Evolutionary conservation across 768 basidiomycete genomes (phyloP).

Genomic region (Krasilnikovozyma curviuscula): DNA sequence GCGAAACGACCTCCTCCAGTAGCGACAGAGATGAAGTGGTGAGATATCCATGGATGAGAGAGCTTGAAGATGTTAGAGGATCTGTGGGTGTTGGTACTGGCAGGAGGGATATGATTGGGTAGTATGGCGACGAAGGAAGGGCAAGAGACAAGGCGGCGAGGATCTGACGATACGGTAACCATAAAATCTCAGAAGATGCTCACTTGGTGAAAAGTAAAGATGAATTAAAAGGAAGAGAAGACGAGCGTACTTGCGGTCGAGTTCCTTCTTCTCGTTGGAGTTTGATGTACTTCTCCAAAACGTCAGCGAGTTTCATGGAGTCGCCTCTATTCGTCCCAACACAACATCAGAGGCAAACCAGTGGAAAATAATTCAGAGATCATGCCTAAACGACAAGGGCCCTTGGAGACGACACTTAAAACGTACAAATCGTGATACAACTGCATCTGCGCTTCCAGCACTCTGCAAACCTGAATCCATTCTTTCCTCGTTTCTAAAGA

Average conservation of each 20-base stretch:
- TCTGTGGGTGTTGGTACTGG: slow-evolving; percentile 54
- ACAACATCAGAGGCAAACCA: too few relatives aligned
- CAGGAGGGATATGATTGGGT: slow-evolving; percentile 41
- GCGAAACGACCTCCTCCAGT: slow-evolving; percentile 48
- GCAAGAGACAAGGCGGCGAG: slow-evolving; percentile 45
- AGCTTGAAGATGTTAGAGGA: slow-evolving; percentile 40
- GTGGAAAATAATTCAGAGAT: neutral
- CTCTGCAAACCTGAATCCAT: slow-evolving; percentile 14
- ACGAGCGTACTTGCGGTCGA: slow-evolving; percentile 35
- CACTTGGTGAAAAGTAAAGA: neutral
- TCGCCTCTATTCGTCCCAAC: slow-evolving; percentile 63
- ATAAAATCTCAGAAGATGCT: neutral
- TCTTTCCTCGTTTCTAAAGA: slow-evolving; percentile 20
- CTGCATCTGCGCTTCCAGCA: slow-evolving; percentile 38
- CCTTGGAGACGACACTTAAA: neutral
- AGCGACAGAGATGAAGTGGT: too few relatives aligned
- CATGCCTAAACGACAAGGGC: neutral
- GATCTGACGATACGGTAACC: slow-evolving; percentile 32
- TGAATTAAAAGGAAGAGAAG: neutral
- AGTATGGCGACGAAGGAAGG: slow-evolving; percentile 53
- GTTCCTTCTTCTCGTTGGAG: slow-evolving; percentile 43
- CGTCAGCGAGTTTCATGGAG: slow-evolving; percentile 56
- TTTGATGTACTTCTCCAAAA: slow-evolving; percentile 54
- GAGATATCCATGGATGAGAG: slow-evolving; percentile 45
- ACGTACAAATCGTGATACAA: slow-evolving; percentile 42